A percentile compares a stretch with the other conserved stretches of the same genome.
Evolutionary conservation across 2,329 filamentous ascomycete genomes (phyloP).

Genomic region (Eutypella sp.): DNA sequence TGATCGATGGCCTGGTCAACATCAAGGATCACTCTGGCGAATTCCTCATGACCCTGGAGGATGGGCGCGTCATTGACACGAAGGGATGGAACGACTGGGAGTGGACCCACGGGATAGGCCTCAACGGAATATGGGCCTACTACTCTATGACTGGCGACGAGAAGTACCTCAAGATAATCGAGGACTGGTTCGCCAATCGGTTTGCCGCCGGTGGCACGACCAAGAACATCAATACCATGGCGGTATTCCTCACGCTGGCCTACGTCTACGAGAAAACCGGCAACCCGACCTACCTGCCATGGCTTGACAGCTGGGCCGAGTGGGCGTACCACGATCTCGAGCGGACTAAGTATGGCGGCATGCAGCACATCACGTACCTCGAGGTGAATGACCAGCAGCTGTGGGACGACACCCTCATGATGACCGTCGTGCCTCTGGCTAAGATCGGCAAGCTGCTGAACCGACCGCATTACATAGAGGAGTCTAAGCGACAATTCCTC

Average conservation of each 20-base stretch:
- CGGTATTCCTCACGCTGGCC: conserved; percentile 69
- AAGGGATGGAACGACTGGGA: conserved; percentile 84
- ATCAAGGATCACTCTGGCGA: conserved; percentile 72
- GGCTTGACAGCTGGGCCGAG: conserved; percentile 77
- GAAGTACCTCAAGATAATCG: conserved; percentile 58
- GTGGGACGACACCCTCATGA: conserved; percentile 86
- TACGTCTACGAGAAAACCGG: conserved; percentile 72
- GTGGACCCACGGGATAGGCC: conserved; percentile 75
- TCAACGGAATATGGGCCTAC: conserved; percentile 81
- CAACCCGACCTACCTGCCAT: conserved; percentile 65
- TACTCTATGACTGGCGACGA: conserved; percentile 64
- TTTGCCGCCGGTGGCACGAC: conserved; percentile 68
- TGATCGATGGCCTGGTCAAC: conserved; percentile 71
- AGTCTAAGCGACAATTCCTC: conserved; percentile 73
- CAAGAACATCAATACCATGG: conserved; percentile 86
- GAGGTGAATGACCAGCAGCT: conserved; percentile 68
- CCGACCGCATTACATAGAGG: conserved; percentile 67
- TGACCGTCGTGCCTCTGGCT: conserved; percentile 75
- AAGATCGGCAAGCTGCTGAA: conserved; percentile 71
- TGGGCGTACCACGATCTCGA: conserved; percentile 76
- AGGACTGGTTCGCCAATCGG: conserved; percentile 67
- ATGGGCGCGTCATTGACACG: conserved; percentile 75
- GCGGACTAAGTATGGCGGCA: conserved; percentile 64
- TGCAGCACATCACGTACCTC: conserved; percentile 73
- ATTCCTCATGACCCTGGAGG: conserved; percentile 65